Evolutionary conservation across 139 green algal genomes (phyloP), one percentile per base, ranked within the genome.

Genomic region (Haematococcus sp.): DNA sequence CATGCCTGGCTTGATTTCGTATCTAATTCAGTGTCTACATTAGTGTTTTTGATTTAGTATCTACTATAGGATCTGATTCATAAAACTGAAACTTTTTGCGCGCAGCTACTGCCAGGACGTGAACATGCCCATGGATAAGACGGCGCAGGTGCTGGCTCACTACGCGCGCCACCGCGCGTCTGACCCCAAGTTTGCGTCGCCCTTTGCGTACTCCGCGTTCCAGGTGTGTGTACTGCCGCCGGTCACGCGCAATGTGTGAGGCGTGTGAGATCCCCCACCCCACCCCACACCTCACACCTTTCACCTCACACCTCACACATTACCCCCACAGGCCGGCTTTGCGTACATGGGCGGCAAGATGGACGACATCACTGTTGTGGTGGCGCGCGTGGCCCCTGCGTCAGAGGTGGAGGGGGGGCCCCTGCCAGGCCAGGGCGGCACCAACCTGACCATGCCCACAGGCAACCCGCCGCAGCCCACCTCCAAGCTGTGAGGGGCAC

Each of bases 201-300:
- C 93, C 33, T 97, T 97, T 84, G 87, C 86, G 16, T 88, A 92
- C 65, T 81, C 81, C 3, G 91, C 91, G 7, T 87, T 88, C 70
- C 79, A 91, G 76, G 76, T 82, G 56, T 1, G 69, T 78, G 27
- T 63, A 19, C 40, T 19, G 40, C 40, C 40, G 40, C 40, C 40
- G 7, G 40, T 49, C 54, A 13, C n/a, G 28, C 52, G 61, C 31
- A 67, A 16, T 46, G 59, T 17, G 16, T 43, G 59, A 43, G 59
- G 4, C 7, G 20, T 23, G 17, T 13, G 25, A n/a, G 40, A 49
- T 11, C 40, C 40, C 40, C 40, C 40, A 19, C 40, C 40, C 40
- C 7, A 7, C 40, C 40, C 40, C 40, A 7, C 40, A 19, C 40
- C 11, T 49, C 40, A 7, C 40, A 19, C 40, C 40, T 49, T 49